Percentiles rank a stretch among this genome's conserved stretches.
Evolutionary conservation across 139 green algal genomes (phyloP).

Genomic region (Marvania coccoides): DNA sequence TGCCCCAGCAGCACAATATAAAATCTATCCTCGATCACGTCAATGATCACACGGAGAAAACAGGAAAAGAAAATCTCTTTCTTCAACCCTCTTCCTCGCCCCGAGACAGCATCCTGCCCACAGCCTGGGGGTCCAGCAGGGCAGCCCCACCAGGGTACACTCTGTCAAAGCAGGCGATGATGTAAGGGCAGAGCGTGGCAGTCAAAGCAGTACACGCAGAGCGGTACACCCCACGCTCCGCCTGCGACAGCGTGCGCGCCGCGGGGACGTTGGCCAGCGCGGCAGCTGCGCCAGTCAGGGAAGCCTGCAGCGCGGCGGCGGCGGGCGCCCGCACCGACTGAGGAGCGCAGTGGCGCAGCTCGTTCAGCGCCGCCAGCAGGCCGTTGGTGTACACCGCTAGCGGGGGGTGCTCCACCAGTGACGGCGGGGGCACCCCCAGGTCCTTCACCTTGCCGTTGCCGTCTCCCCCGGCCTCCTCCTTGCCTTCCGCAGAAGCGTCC

Average conservation of each 20-base stretch:
- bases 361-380: slow-evolving; percentile 84
- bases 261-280: slow-evolving; percentile 50
- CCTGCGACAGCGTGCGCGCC: slow-evolving; percentile 33
- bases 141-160: slow-evolving; percentile 37
- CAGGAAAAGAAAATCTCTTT: no score
- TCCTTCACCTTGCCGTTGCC: neutral
- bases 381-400: slow-evolving; percentile 89
- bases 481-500: neutral
- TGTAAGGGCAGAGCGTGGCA: slow-evolving; percentile 49
- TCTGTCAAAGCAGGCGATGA: slow-evolving; percentile 41
- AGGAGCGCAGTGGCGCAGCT: slow-evolving; percentile 88
- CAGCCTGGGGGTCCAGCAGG: slow-evolving; percentile 4
- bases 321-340: slow-evolving; percentile 13
- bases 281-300: slow-evolving; percentile 39
- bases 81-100: neutral
- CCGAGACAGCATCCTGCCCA: neutral
- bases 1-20: no score
- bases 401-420: slow-evolving; percentile 83
- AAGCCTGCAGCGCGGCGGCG: slow-evolving; percentile 29
- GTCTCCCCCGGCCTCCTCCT: neutral
- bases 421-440: slow-evolving; percentile 54
- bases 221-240: slow-evolving; percentile 35
- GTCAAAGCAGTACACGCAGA: slow-evolving; percentile 27
- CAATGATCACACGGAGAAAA: no score
- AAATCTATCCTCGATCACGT: no score